phyloP scores from a whole-genome alignment of 2,329 filamentous ascomycete species.

The Aspergillus pseudotamarii region DNA sequence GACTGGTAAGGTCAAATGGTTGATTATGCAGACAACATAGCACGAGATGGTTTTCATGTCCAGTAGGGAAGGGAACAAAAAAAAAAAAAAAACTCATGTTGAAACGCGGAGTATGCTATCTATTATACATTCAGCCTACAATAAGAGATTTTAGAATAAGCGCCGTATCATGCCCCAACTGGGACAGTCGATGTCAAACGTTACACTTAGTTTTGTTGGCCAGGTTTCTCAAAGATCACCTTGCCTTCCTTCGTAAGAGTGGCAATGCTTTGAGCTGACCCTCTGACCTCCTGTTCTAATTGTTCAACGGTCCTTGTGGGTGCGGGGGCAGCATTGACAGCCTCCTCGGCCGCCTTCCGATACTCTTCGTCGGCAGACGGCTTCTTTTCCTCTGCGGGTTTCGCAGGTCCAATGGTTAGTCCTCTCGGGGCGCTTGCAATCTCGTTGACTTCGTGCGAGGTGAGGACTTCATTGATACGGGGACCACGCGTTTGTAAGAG shows the following conservation, averaged over 20 bases:
- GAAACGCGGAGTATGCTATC: slow-evolving; percentile 17
- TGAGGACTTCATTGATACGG: slow-evolving; percentile 75
- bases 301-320: slow-evolving; percentile 32
- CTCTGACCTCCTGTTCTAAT: slow-evolving; percentile 34
- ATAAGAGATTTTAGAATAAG: slow-evolving; percentile 16
- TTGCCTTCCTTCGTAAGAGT: slow-evolving; percentile 64
- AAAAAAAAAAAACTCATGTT: slow-evolving; percentile 10
- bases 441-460: slow-evolving; percentile 80
- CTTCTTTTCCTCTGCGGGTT: slow-evolving; percentile 19
- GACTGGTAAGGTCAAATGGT: no score
- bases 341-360: slow-evolving; percentile 25
- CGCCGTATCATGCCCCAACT: background rate
- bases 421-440: slow-evolving; percentile 82
- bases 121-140: slow-evolving; percentile 29
- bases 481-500: slow-evolving; percentile 86
- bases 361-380: slow-evolving; percentile 18
- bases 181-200: background rate
- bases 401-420: slow-evolving; percentile 62
- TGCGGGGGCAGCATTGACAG: slow-evolving; percentile 27
- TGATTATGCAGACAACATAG: background rate
- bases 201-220: slow-evolving; percentile 20
- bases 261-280: slow-evolving; percentile 49
- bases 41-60: background rate
- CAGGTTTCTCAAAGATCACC: slow-evolving; percentile 60
- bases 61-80: background rate